phyloP scores from a whole-genome alignment of 1,284 basidiomycete species.

The Tylopilus orsonianus region DNA sequence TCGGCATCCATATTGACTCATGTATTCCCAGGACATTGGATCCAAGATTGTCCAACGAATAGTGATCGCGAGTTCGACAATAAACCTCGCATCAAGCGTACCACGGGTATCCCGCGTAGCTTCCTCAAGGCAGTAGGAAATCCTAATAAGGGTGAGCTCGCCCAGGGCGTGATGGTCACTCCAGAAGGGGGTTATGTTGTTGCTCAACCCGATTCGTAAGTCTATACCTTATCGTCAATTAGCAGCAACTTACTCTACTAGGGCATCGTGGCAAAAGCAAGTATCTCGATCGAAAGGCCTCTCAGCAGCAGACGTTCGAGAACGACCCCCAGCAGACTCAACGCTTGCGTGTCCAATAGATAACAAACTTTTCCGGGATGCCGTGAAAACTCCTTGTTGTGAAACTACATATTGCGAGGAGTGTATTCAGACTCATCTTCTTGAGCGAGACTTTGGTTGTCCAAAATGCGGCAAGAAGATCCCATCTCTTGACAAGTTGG shows the following conservation, averaged over 20 bases:
- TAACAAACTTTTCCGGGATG: slow-evolving; percentile 85
- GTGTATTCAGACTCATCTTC: slow-evolving; percentile 87
- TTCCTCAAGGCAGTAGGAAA: slow-evolving; percentile 97
- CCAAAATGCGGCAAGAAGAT: slow-evolving; percentile 87
- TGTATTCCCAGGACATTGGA: slow-evolving; percentile 85
- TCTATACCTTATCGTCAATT: slow-evolving; percentile 18
- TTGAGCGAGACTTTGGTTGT: slow-evolving; percentile 92
- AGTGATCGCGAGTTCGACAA: slow-evolving; percentile 95
- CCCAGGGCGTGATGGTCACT: slow-evolving; percentile 92
- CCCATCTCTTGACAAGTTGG: slow-evolving; percentile 80
- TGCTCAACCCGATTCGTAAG: slow-evolving; percentile 89
- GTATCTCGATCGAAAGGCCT: slow-evolving; percentile 76
- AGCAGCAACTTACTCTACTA: slow-evolving; percentile 33
- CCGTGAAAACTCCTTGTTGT: slow-evolving; percentile 91
- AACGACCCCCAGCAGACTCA: slow-evolving; percentile 75
- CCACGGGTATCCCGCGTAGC: slow-evolving; percentile 96
- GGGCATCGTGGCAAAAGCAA: slow-evolving; percentile 91
- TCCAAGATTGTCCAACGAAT: slow-evolving; percentile 98
- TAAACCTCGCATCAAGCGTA: slow-evolving; percentile 93
- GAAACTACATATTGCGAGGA: slow-evolving; percentile 90
- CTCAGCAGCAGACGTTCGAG: slow-evolving; percentile 83
- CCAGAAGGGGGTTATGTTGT: slow-evolving; percentile 96
- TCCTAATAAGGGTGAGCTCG: slow-evolving; percentile 70
- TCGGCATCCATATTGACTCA: slow-evolving; percentile 1
- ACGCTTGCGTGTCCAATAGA: slow-evolving; percentile 85